phyloP scores from a whole-genome alignment of 1,284 basidiomycete species.

The Cystobasidiaceae sp. region DNA sequence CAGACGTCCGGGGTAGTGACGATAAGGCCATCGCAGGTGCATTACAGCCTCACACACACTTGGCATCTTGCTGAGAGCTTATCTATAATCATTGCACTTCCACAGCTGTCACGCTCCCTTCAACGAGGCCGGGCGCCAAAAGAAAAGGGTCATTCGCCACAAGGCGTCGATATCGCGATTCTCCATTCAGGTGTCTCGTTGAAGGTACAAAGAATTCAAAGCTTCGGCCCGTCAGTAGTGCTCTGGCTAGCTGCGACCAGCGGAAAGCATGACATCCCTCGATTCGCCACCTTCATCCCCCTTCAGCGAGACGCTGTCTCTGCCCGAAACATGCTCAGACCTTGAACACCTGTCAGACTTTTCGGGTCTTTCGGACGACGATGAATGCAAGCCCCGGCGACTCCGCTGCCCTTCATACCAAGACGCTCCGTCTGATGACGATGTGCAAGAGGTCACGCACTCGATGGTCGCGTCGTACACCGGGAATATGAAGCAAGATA shows the following conservation, averaged over 20 bases:
- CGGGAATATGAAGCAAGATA: too few relatives aligned
- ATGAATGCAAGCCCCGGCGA: background rate
- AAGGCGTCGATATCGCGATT: too few relatives aligned
- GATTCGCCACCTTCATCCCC: constrained; percentile 10
- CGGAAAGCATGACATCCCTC: background rate
- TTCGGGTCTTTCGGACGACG: constrained; percentile 9
- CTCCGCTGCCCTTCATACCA: background rate
- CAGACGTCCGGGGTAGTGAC: too few relatives aligned
- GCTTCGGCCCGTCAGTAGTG: background rate
- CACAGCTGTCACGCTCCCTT: too few relatives aligned
- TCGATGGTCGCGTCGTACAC: constrained; percentile 19
- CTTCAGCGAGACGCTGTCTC: constrained; percentile 11
- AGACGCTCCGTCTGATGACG: background rate
- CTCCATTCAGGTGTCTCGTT: too few relatives aligned
- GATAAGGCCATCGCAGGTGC: too few relatives aligned
- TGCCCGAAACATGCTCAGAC: constrained; percentile 14
- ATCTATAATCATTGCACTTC: too few relatives aligned
- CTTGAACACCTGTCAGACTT: constrained; percentile 17
- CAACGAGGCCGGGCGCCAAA: too few relatives aligned
- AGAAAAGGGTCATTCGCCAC: too few relatives aligned
- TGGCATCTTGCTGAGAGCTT: too few relatives aligned
- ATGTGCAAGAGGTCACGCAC: constrained; percentile 10
- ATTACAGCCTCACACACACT: too few relatives aligned
- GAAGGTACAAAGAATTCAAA: too few relatives aligned
- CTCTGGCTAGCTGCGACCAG: background rate